Percentiles rank a stretch among this genome's conserved stretches.
Evolutionary conservation across 169 alveolate species (phyloP).

Genomic region (Eimeria sp.): DNA sequence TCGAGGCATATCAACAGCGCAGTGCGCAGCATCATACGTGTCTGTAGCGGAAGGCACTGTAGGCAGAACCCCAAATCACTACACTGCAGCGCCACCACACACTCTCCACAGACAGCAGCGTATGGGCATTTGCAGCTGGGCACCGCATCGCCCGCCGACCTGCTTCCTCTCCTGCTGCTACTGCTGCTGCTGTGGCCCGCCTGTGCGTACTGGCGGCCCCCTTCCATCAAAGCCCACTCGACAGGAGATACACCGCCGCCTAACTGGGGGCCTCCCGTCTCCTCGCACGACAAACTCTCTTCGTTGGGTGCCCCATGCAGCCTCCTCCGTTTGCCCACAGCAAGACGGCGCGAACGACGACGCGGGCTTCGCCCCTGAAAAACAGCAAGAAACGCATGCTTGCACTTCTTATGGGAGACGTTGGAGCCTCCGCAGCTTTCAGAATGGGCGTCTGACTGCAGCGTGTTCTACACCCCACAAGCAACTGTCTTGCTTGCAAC

Average conservation of each 20-base stretch:
- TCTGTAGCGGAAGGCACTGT: slow-evolving; percentile 20
- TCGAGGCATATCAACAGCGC: slow-evolving; percentile 39
- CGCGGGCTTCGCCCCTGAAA: slow-evolving; percentile 13
- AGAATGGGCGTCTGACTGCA: too few species aligned
- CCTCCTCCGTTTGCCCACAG: slow-evolving; percentile 4
- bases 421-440: too few species aligned
- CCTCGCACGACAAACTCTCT: background rate
- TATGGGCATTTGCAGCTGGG: background rate
- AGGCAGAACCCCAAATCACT: background rate
- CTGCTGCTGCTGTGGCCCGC: background rate
- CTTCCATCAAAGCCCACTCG: slow-evolving; percentile 14
- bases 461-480: too few species aligned
- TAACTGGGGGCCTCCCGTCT: background rate
- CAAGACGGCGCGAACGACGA: slow-evolving; percentile 28
- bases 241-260: slow-evolving; percentile 29
- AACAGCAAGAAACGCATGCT: background rate
- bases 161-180: background rate
- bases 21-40: slow-evolving; percentile 6
- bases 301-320: background rate
- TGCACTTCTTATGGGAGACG: background rate
- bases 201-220: background rate
- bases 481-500: too few species aligned
- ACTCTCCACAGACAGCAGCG: slow-evolving; percentile 14
- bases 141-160: background rate
- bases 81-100: background rate